These are phyloP conservation scores for Rubroshorea leprosula DNA, from an alignment of 345 rosid genomes.

Conservation along the genomic window DNA sequence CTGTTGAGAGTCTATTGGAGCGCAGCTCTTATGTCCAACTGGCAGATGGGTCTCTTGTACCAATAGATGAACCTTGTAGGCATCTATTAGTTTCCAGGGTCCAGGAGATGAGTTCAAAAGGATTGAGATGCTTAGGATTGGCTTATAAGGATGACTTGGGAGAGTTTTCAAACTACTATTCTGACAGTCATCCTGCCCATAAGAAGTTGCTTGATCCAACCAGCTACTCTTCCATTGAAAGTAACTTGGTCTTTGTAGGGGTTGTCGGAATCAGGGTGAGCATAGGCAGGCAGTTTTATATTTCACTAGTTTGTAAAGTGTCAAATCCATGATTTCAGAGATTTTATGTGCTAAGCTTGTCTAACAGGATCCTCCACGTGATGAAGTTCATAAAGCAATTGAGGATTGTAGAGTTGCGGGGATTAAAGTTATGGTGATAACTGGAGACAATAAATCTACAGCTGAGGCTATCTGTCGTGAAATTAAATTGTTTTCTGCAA, in stretches of 20 bases:
- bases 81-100: constrained; percentile 55
- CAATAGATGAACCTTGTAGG: constrained; percentile 68
- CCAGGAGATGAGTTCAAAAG: constrained; percentile 75
- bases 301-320: background rate
- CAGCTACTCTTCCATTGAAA: constrained; percentile 63
- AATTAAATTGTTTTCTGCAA: constrained; percentile 48
- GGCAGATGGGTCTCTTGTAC: constrained; percentile 72
- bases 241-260: constrained; percentile 65
- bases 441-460: constrained; percentile 94
- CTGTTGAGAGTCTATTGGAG: constrained; percentile 81
- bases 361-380: constrained; percentile 90
- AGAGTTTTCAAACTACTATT: constrained; percentile 70
- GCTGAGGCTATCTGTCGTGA: constrained; percentile 89
- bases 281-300: constrained; percentile 2
- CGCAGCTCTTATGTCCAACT: constrained; percentile 75
- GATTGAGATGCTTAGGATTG: constrained; percentile 78
- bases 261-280: constrained; percentile 81
- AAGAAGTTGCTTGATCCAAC: constrained; percentile 79
- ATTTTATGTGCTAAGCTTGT: constrained; percentile 2
- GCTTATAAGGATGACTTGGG: constrained; percentile 80
- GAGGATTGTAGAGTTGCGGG: constrained; percentile 82
- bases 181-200: constrained; percentile 79
- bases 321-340: background rate
- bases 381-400: constrained; percentile 69
- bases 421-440: constrained; percentile 82